Evolutionary conservation across 768 basidiomycete species (phyloP).

Genomic region (Russula ochroleuca): DNA sequence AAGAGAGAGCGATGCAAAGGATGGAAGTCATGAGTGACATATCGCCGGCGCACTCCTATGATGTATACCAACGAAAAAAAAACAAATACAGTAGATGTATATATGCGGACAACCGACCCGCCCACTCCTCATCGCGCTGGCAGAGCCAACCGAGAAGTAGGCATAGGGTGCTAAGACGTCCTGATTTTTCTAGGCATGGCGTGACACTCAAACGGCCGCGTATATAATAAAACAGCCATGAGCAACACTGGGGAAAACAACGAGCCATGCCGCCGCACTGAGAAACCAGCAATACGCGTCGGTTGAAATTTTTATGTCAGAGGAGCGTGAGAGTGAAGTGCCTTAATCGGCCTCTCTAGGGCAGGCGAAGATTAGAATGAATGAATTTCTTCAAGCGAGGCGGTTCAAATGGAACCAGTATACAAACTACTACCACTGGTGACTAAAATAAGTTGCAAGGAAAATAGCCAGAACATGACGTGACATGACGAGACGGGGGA

Average conservation of each 20-base stretch:
- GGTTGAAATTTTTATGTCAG: background rate
- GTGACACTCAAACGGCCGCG: constrained; percentile 88
- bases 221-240: constrained; percentile 54
- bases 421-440: constrained; percentile 22
- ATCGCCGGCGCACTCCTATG: no score
- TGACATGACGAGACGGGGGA: constrained; percentile 15
- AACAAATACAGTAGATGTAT: constrained; percentile 22
- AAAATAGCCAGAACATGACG: constrained; percentile 8
- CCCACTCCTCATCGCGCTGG: constrained; percentile 43
- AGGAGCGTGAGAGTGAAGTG: background rate
- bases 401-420: background rate
- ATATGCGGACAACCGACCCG: constrained; percentile 75
- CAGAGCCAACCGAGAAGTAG: constrained; percentile 38
- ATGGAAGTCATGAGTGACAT: no score
- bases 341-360: constrained; percentile 12
- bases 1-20: no score
- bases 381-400: background rate
- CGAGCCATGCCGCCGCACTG: constrained; percentile 82
- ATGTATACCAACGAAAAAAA: no score
- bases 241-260: constrained; percentile 83
- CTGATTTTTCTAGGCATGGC: constrained; percentile 63
- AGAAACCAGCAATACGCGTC: constrained; percentile 24
- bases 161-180: constrained; percentile 79
- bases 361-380: background rate
- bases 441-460: constrained; percentile 20